These are phyloP conservation scores for Suillus bovinus DNA, from an alignment of 768 basidiomycete genomes.

Conservation along the genomic window DNA sequence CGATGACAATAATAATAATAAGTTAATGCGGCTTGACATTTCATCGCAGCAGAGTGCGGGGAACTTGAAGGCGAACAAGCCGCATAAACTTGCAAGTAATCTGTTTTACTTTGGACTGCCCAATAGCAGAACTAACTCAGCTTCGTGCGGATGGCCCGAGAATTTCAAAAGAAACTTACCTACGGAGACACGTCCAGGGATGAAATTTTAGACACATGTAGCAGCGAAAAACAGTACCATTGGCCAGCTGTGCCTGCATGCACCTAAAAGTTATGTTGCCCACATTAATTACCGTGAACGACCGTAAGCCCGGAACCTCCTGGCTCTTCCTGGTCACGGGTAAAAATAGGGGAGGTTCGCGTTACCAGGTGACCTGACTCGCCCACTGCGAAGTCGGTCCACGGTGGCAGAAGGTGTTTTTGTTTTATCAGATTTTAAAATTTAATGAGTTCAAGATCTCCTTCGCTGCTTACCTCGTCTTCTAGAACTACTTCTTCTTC, in stretches of 20 bases:
- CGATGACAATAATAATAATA: no score
- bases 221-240: background rate
- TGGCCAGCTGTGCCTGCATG: background rate
- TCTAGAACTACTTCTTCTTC: background rate
- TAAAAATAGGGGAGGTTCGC: background rate
- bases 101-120: background rate
- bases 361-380: background rate
- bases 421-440: no score
- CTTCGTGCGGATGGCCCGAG: constrained; percentile 1
- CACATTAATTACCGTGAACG: constrained; percentile 3
- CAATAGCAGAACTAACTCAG: constrained; percentile 1
- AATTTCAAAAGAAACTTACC: background rate
- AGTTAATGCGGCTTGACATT: background rate
- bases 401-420: no score
- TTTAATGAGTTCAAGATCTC: background rate
- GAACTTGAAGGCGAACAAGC: background rate
- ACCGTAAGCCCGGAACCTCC: background rate
- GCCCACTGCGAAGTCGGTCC: no score
- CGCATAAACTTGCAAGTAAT: background rate
- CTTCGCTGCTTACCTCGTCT: no score
- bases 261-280: background rate
- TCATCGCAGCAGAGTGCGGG: background rate
- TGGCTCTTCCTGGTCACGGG: background rate
- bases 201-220: background rate
- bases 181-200: background rate